Evolutionary conservation across 139 green algal genomes (phyloP).

Genomic region (Haematococcus lacustris): DNA sequence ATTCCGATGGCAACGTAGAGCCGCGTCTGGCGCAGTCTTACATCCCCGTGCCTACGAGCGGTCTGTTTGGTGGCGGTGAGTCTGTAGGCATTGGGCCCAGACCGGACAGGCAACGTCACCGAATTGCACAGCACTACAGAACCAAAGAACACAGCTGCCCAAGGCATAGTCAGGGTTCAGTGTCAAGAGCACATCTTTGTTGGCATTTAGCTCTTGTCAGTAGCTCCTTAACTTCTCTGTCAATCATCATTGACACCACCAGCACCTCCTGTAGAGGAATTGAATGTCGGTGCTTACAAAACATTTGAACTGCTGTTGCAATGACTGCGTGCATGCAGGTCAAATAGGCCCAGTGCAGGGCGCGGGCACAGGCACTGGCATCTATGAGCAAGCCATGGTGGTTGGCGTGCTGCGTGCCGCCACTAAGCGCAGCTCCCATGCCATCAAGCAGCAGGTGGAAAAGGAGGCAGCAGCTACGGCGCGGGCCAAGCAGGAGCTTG

Average conservation of each 20-base stretch:
- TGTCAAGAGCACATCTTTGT: neutral
- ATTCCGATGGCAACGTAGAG: slow-evolving; percentile 3
- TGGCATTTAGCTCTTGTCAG: neutral
- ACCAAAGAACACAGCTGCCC: neutral
- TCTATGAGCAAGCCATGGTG: slow-evolving; percentile 3
- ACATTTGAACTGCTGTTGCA: neutral
- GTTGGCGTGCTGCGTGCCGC: slow-evolving; percentile 3
- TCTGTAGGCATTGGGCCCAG: neutral
- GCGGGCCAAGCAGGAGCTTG: too few species aligned
- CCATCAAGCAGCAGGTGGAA: too few species aligned
- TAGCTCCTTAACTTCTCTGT: too few species aligned
- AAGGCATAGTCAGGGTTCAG: neutral
- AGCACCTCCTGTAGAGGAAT: neutral
- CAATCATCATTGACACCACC: too few species aligned
- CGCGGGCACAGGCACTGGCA: neutral
- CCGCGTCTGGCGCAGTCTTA: neutral
- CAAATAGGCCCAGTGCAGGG: slow-evolving; percentile 2
- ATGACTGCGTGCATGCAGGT: neutral
- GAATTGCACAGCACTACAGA: neutral
- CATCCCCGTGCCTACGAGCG: neutral
- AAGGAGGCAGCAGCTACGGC: too few species aligned
- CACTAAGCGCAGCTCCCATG: neutral
- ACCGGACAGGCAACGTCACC: neutral
- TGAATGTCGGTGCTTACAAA: neutral
- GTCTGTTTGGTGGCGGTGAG: slow-evolving; percentile 12